phyloP scores from a whole-genome alignment of 768 basidiomycete species.

The Tylopilus subfusipes region DNA sequence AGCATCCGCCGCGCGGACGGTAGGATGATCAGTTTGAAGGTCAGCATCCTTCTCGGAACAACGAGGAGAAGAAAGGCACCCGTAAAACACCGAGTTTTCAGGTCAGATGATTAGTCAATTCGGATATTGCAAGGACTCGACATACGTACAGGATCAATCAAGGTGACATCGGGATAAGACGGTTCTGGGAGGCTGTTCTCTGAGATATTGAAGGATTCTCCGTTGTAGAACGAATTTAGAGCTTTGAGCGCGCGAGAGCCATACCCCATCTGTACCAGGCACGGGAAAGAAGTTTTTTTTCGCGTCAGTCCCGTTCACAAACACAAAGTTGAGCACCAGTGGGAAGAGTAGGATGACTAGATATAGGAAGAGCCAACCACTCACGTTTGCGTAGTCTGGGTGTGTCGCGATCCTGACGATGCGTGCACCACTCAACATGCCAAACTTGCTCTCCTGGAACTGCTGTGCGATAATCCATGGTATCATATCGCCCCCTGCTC shows the following conservation, averaged over 20 bases:
- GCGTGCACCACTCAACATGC: constrained; percentile 83
- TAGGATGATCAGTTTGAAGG: constrained; percentile 76
- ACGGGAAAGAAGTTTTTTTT: background rate
- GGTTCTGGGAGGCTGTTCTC: constrained; percentile 51
- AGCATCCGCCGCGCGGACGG: constrained; percentile 62
- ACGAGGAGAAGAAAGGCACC: background rate
- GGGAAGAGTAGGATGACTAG: background rate
- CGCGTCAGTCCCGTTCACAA: constrained; percentile 1
- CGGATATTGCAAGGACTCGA: background rate
- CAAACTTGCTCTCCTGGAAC: constrained; percentile 96
- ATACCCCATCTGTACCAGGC: constrained; percentile 80
- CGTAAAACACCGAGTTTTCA: background rate
- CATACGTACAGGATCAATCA: constrained; percentile 43
- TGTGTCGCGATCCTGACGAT: constrained; percentile 93
- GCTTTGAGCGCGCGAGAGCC: constrained; percentile 85
- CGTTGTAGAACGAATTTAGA: constrained; percentile 87
- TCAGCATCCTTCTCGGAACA: constrained; percentile 37
- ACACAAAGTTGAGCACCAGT: background rate
- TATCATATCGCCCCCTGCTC: constrained; percentile 94
- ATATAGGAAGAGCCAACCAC: constrained; percentile 24
- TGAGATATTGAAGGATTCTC: constrained; percentile 85
- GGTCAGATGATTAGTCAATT: constrained; percentile 1
- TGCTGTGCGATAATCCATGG: constrained; percentile 95
- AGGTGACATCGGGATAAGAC: constrained; percentile 56
- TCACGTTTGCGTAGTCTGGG: constrained; percentile 88